Conservation (phyloP, 2,329 filamentous ascomycete species). For the Boeremia exigua region DNA sequence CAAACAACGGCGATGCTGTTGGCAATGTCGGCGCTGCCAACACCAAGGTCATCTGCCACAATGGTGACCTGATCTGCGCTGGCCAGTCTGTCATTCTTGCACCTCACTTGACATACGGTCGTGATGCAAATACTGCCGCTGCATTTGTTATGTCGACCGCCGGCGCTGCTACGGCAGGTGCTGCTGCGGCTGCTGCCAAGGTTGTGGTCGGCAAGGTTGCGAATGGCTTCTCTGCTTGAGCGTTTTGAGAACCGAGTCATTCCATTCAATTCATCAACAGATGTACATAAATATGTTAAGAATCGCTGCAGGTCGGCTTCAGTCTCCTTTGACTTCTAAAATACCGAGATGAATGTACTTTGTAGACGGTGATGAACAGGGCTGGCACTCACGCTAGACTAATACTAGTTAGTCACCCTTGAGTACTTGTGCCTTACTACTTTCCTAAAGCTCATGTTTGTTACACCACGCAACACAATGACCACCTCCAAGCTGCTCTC, state of each 20-base stretch:
- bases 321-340: background rate
- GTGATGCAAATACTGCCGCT: conserved; percentile 40
- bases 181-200: conserved; percentile 12
- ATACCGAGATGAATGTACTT: background rate
- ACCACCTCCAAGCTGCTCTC: background rate
- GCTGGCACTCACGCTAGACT: background rate
- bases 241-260: background rate
- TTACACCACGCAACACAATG: background rate
- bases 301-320: conserved; percentile 12
- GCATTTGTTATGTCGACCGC: conserved; percentile 36
- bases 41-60: conserved; percentile 44
- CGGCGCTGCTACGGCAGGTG: conserved; percentile 10
- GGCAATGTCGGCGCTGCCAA: conserved; percentile 40
- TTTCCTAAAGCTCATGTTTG: background rate
- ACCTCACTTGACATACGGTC: conserved; percentile 45
- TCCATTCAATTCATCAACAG: too few relatives aligned
- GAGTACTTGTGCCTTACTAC: background rate
- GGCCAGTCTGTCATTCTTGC: conserved; percentile 37
- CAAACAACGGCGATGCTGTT: conserved; percentile 43
- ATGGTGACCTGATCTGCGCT: conserved; percentile 44
- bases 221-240: conserved; percentile 9
- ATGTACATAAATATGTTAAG: background rate
- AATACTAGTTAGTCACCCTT: background rate
- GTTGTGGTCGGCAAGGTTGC: conserved; percentile 12
- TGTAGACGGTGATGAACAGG: conserved; percentile 3